Conservation (phyloP, 2,329 filamentous ascomycete genomes). For the Apiospora kogelbergensis region DNA sequence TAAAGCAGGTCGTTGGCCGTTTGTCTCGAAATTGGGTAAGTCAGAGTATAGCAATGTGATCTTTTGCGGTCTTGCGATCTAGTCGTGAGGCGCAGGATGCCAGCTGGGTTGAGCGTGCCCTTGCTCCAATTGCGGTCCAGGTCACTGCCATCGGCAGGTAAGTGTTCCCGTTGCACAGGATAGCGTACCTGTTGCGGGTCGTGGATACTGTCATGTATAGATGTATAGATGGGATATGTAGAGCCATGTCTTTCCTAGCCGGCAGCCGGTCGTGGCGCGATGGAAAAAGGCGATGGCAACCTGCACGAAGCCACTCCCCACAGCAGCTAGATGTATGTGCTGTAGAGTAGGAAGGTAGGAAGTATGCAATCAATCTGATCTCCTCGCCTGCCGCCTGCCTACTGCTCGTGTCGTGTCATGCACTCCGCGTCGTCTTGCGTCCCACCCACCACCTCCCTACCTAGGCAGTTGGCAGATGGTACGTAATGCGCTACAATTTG, state of each 20-base stretch:
- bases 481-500: background rate
- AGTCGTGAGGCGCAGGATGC: no score
- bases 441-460: background rate
- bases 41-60: no score
- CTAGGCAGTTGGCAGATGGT: background rate
- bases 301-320: background rate
- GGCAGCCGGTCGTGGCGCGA: background rate
- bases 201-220: background rate
- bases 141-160: no score
- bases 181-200: no score
- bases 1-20: background rate
- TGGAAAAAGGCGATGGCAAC: background rate
- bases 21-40: background rate
- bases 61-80: no score
- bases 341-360: no score
- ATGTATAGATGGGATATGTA: background rate
- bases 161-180: no score
- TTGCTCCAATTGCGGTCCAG: no score
- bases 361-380: background rate
- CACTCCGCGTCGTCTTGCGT: background rate
- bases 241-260: no score
- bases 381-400: no score
- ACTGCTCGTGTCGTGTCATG: background rate
- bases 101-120: no score
- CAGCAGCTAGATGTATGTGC: no score